Percentiles rank a stretch among this genome's conserved stretches.
These are phyloP conservation scores for Mantamonas sphyraenae DNA, from an alignment of 78 protist species.

Conservation along the genomic window DNA sequence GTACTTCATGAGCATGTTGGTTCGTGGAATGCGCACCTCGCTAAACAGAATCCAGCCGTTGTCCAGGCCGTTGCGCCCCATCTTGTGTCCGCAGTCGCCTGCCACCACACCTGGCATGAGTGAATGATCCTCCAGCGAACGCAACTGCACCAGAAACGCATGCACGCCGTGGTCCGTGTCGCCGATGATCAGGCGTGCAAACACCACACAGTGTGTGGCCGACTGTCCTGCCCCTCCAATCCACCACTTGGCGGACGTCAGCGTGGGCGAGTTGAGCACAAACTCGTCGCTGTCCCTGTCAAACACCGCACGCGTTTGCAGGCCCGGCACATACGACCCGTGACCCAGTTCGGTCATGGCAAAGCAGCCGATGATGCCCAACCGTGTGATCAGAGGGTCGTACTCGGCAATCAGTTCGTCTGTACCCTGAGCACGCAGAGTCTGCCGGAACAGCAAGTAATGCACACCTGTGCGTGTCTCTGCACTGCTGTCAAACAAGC, in stretches of 20 bases:
- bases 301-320: conserved; percentile 58
- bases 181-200: conserved; percentile 50
- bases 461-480: no score
- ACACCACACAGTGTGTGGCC: conserved; percentile 14
- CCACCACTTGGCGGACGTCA: conserved; percentile 30
- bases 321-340: conserved; percentile 61
- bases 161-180: conserved; percentile 52
- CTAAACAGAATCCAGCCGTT: conserved; percentile 46
- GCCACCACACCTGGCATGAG: neutral
- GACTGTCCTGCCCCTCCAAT: conserved; percentile 12
- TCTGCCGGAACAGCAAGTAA: no score
- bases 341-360: conserved; percentile 63
- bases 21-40: conserved; percentile 57
- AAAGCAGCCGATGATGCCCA: conserved; percentile 9
- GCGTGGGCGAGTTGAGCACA: conserved; percentile 28
- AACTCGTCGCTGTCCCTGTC: conserved; percentile 18
- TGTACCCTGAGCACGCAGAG: no score
- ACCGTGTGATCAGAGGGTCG: no score
- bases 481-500: no score
- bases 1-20: conserved; percentile 21
- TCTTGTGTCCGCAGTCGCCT: conserved; percentile 23
- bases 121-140: conserved; percentile 24
- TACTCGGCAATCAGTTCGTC: no score
- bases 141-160: conserved; percentile 56
- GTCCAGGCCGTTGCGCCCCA: conserved; percentile 56